Evolutionary conservation across 768 basidiomycete genomes (phyloP), one percentile per base, ranked within the genome.

Genomic region (Mycena maculata): DNA sequence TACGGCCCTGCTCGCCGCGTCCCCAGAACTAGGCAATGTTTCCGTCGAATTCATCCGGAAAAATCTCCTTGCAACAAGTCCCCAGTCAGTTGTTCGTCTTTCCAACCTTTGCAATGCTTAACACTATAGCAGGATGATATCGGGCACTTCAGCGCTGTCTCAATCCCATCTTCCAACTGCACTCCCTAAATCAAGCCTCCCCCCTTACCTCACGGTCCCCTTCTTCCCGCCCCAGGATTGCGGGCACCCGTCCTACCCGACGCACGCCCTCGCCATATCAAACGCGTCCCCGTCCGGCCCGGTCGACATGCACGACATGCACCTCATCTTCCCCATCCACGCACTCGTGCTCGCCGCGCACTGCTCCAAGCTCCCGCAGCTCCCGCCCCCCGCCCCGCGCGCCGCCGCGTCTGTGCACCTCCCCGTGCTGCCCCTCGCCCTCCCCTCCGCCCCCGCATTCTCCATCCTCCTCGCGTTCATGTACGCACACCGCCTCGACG

Each of bases 371-470:
- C 80, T 90, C 62, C 88, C 88, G 28, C 76, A 81, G 27, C 78
- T 89, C 9, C 85, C 89, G 1, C 68, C 80, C 0, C 77, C 83
- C 1, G 72, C 78, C 0, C 75, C 75, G 5, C 73, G 75, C 10
- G 70, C 79, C 13, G 73, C 71, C 12, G 70, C 72, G 22, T 78
- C 72, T 44, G 67, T 85, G 58, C 76, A 82, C n/a, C 74, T 94
- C 6, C 92, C 93, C 23, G 86, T 94, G 20, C 82, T 93, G 15
- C 89, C 88, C 2, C 78, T 95, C 71, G 82, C 86, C 44, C 82
- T 95, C 15, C 93, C 93, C 2, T 89, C 90, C 2, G 87, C 91
- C 0, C 84, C 86, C 2, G 87, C 91, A 0, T 94, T 93, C 78
- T 78, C 87, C 11, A 77, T 88, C 33, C 81, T 95, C 11, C 88